A percentile compares a stretch with the other conserved stretches of the same genome.
Conservation (phyloP, 345 rosid species). For the Camelina neglecta region DNA sequence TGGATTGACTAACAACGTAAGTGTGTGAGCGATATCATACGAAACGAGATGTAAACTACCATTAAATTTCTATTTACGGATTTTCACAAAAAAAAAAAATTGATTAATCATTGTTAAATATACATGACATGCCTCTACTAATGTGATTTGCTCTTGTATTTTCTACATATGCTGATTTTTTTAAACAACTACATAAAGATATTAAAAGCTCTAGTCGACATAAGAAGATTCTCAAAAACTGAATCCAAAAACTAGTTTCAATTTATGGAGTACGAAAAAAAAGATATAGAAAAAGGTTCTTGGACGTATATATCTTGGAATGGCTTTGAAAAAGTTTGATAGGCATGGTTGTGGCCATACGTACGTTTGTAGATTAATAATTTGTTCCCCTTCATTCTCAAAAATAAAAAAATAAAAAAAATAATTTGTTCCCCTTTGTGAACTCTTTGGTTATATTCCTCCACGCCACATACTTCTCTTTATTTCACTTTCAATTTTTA, state of each 20-base stretch:
- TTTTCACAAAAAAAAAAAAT: too few relatives aligned
- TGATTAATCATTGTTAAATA: too few relatives aligned
- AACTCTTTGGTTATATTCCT: slow-evolving; percentile 3
- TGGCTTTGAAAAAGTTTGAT: slow-evolving; percentile 29
- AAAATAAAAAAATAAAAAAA: too few relatives aligned
- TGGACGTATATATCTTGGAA: slow-evolving; percentile 28
- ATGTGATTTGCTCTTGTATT: background rate
- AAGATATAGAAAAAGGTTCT: background rate
- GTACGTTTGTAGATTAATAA: slow-evolving; percentile 16
- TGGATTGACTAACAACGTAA: too few relatives aligned
- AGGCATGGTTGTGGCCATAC: slow-evolving; percentile 38
- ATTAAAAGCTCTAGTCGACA: slow-evolving; percentile 12
- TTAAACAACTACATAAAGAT: background rate
- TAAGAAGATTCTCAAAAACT: background rate
- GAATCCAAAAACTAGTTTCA: background rate
- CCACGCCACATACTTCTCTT: slow-evolving; percentile 38
- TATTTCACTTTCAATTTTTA: slow-evolving; percentile 29
- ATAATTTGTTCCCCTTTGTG: slow-evolving; percentile 11
- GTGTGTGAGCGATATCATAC: too few relatives aligned
- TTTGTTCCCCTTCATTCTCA: slow-evolving; percentile 13
- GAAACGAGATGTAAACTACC: too few relatives aligned
- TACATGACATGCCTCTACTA: background rate
- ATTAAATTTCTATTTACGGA: too few relatives aligned
- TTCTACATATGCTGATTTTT: background rate
- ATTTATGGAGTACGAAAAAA: background rate